Evolutionary conservation across 352 stramenopile species (phyloP).

Genomic region (Pythium dissimile): DNA sequence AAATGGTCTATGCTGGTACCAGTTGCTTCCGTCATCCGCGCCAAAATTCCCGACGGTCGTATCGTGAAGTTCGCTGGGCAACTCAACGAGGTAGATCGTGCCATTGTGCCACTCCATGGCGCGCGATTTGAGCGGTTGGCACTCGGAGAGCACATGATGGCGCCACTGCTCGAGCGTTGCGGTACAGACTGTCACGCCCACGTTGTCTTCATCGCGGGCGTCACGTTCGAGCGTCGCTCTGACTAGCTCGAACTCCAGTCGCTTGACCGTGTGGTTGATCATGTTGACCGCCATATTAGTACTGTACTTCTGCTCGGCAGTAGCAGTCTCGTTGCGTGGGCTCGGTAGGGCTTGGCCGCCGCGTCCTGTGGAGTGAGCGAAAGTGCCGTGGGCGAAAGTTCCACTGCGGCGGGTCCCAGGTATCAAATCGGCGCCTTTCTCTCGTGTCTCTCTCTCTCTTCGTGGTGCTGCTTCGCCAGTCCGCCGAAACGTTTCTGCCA

Average conservation of each 20-base stretch:
- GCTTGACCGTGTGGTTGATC: constrained; percentile 5
- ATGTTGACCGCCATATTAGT: neutral
- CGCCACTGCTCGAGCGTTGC: constrained; percentile 8
- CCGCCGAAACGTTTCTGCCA: no score
- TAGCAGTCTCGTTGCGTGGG: no score
- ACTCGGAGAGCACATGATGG: constrained; percentile 3
- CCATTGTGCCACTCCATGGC: constrained; percentile 10
- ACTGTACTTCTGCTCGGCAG: no score
- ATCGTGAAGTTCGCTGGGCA: neutral
- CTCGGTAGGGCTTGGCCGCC: no score
- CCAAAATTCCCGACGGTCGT: neutral
- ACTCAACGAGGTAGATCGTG: constrained; percentile 5
- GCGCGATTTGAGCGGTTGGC: constrained; percentile 12
- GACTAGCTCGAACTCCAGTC: neutral
- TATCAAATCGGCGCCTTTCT: no score
- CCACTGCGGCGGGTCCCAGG: no score
- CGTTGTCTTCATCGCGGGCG: neutral
- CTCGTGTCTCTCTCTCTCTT: no score
- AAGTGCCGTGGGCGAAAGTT: no score
- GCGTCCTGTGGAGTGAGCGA: no score
- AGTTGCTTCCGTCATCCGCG: neutral
- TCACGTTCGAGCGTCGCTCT: neutral
- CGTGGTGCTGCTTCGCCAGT: no score
- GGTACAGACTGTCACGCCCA: neutral
- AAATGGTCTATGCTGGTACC: neutral